Evolutionary conservation across 352 stramenopile species (phyloP).

Genomic region (Phytophthora syringae): DNA sequence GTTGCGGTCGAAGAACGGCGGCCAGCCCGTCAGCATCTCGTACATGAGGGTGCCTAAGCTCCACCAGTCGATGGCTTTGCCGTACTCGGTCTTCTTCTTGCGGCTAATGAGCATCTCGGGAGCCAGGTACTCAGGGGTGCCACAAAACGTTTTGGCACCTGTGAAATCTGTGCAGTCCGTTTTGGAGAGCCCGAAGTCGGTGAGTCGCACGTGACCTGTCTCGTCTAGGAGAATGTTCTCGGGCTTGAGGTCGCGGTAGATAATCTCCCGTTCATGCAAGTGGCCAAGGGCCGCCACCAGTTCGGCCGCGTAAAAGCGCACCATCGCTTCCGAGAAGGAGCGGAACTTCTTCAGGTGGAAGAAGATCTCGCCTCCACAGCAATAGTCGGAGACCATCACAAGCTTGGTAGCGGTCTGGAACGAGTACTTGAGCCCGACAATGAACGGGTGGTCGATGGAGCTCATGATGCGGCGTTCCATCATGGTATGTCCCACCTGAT

Average conservation of each 20-base stretch:
- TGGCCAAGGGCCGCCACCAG: slow-evolving; percentile 91
- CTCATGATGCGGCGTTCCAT: slow-evolving; percentile 90
- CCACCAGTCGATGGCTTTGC: slow-evolving; percentile 95
- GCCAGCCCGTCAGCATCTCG: slow-evolving; percentile 95
- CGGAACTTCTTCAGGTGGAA: slow-evolving; percentile 93
- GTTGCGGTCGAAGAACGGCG: slow-evolving; percentile 93
- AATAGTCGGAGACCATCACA: slow-evolving; percentile 93
- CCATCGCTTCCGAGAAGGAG: slow-evolving; percentile 90
- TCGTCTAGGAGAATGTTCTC: slow-evolving; percentile 95
- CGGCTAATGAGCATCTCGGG: slow-evolving; percentile 91
- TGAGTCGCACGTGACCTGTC: slow-evolving; percentile 91
- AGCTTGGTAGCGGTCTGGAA: slow-evolving; percentile 93
- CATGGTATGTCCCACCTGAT: slow-evolving; percentile 90
- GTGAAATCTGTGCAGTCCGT: slow-evolving; percentile 78
- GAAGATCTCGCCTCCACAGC: slow-evolving; percentile 92
- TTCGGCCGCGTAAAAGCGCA: slow-evolving; percentile 94
- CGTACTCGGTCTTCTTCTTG: slow-evolving; percentile 91
- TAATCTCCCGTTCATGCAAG: slow-evolving; percentile 91
- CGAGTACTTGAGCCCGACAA: slow-evolving; percentile 94
- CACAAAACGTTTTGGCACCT: slow-evolving; percentile 89
- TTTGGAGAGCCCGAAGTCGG: slow-evolving; percentile 95
- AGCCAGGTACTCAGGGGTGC: slow-evolving; percentile 88
- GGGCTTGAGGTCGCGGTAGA: slow-evolving; percentile 94
- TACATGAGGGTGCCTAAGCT: slow-evolving; percentile 94
- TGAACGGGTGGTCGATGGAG: slow-evolving; percentile 96